Evolutionary conservation across 345 rosid species (phyloP), one percentile per base, ranked within the genome.

Genomic region (Bruguiera gymnorhiza): DNA sequence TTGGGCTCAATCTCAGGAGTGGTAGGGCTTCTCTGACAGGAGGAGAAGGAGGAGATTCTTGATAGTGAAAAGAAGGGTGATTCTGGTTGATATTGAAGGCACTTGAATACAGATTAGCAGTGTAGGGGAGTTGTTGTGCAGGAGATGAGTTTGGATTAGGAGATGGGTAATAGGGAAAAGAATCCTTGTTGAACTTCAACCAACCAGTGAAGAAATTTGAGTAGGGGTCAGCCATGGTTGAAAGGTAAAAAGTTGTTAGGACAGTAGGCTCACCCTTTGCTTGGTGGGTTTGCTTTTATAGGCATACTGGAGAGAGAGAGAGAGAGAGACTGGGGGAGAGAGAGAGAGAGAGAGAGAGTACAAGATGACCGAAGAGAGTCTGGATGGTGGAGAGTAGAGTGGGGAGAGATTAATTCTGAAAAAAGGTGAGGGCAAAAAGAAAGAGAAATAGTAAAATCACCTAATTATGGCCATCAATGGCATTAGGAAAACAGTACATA

Each of bases 11-110:
- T 55, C 82, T 84, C n/a, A 93, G 70, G 53, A 93, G 97, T 50
- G 97, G 95, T 32, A 93, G 86, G 78, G 90, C 95, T 82, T 93
- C 91, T 62, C 88, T 88, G 50, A 90, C 83, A 70, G 98, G 97
- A 73, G 97, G 97, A 67, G 95, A 89, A 63, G 93, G 81, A 69
- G 96, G 91, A 53, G 89, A 80, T 59, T 74, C 69, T 63, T 78
- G 76, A 65, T 62, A 32, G 32, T 63, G 80, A 29, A 74, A 74
- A 61, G 60, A 65, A 10, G 52, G 30, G 20, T 69, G 73, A 76
- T 24, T 39, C 23, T 63, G 80, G 61, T 29, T 64, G 54, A 75
- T 74, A 55, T 36, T 43, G 16, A 43, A 21, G 10, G 67, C 60
- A 27, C 23, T 76, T 57, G 64, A 15, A 73, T 71, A 52, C 8